Evolutionary conservation across 1,284 basidiomycete species (phyloP).

Genomic region (Heliocybe sulcata): DNA sequence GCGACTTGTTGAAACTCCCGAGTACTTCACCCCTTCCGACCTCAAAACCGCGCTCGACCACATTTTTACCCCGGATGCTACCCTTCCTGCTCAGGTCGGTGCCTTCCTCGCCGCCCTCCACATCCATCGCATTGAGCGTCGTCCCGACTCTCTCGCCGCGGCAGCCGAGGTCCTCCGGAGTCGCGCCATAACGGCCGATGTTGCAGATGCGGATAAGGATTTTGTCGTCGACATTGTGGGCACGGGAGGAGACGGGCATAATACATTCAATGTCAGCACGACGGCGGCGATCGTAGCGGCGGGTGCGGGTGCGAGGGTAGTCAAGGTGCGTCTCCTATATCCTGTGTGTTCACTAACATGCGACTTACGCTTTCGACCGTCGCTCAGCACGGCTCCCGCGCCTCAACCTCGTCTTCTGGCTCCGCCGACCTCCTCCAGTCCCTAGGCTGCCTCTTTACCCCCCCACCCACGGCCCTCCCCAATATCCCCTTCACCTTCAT

Average conservation of each 20-base stretch:
- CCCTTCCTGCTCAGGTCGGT: constrained; percentile 69
- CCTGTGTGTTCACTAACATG: constrained; percentile 2
- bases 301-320: constrained; percentile 87
- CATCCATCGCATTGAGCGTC: constrained; percentile 64
- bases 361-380: constrained; percentile 4
- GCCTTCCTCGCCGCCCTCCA: constrained; percentile 82
- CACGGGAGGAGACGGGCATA: constrained; percentile 94
- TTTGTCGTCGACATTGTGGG: constrained; percentile 74
- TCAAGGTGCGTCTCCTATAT: constrained; percentile 57
- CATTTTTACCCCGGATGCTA: constrained; percentile 59
- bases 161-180: constrained; percentile 70
- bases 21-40: constrained; percentile 68
- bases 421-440: constrained; percentile 90
- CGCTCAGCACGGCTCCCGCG: constrained; percentile 82
- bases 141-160: constrained; percentile 70
- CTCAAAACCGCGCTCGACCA: constrained; percentile 66
- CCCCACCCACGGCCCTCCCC: constrained; percentile 53
- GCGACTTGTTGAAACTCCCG: constrained; percentile 72
- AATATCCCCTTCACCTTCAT: constrained; percentile 86
- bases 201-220: constrained; percentile 51
- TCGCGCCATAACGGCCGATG: constrained; percentile 53
- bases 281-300: constrained; percentile 93
- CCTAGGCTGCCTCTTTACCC: constrained; percentile 76
- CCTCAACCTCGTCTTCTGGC: constrained; percentile 92
- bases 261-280: constrained; percentile 97